Percentiles rank a stretch among this genome's conserved stretches.
phyloP scores from a whole-genome alignment of 1,139 yeast genomes.

The Geotrichum europaeum region DNA sequence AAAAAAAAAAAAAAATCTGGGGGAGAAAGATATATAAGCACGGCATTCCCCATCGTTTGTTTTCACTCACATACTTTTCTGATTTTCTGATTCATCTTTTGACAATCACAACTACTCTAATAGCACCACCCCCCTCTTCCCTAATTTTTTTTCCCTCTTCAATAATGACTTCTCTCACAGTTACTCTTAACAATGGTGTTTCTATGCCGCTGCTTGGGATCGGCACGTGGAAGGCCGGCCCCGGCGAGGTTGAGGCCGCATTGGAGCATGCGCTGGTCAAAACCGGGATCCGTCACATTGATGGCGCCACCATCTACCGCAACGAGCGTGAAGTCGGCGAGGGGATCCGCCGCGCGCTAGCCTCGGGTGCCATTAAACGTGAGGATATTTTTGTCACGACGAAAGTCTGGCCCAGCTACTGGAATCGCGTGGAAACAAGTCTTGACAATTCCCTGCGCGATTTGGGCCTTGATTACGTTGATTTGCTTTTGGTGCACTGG shows the following conservation, averaged over 20 bases:
- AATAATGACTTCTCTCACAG: constrained; percentile 17
- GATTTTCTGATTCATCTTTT: neutral
- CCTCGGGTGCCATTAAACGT: constrained; percentile 34
- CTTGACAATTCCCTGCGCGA: constrained; percentile 57
- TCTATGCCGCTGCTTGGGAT: constrained; percentile 46
- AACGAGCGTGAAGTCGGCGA: constrained; percentile 54
- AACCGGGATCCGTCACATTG: constrained; percentile 56
- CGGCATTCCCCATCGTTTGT: neutral
- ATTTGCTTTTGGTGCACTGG: constrained; percentile 83
- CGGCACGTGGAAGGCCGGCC: constrained; percentile 59
- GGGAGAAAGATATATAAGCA: too few relatives aligned
- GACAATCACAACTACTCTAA: neutral
- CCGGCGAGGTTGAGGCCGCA: constrained; percentile 33
- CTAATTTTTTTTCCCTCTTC: neutral
- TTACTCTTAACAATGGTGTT: constrained; percentile 34
- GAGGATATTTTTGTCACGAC: constrained; percentile 71
- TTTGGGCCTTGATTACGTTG: constrained; percentile 74
- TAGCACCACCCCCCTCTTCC: neutral
- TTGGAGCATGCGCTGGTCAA: constrained; percentile 23
- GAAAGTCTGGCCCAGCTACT: constrained; percentile 76
- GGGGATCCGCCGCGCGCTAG: constrained; percentile 33
- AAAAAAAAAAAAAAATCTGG: too few relatives aligned
- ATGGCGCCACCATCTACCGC: constrained; percentile 53
- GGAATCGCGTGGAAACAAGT: constrained; percentile 53
- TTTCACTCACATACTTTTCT: neutral